Conservation (phyloP, 495 filamentous ascomycete species). For the Trichocladium antarcticum region DNA sequence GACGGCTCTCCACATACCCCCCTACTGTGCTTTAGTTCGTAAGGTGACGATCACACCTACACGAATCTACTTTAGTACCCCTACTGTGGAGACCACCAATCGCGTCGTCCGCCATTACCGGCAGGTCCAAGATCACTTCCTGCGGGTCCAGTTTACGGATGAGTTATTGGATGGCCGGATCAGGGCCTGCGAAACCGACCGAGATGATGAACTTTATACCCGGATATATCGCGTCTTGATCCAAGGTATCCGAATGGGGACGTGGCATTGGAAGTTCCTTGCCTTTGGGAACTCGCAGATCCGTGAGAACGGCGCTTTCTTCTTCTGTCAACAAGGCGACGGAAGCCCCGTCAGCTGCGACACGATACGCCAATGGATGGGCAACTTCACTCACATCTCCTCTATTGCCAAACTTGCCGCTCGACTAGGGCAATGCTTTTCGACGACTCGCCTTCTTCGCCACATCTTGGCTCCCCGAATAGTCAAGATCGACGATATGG, state of each 20-base stretch:
- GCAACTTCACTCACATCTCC: constrained; percentile 64
- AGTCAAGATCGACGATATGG: constrained; percentile 50
- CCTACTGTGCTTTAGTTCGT: constrained; percentile 62
- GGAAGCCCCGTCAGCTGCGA: constrained; percentile 52
- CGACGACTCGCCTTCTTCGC: constrained; percentile 66
- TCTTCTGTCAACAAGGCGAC: constrained; percentile 44
- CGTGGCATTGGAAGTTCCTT: constrained; percentile 76
- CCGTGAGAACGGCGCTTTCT: constrained; percentile 83
- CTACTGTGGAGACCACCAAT: constrained; percentile 77
- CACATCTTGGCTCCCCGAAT: constrained; percentile 33
- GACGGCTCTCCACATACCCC: constrained; percentile 46
- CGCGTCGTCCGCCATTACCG: constrained; percentile 66
- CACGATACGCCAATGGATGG: constrained; percentile 85
- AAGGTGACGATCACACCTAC: constrained; percentile 74
- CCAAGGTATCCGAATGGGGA: constrained; percentile 73
- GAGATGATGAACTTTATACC: constrained; percentile 63
- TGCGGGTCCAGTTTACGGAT: constrained; percentile 87
- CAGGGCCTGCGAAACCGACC: constrained; percentile 30
- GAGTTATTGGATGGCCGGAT: constrained; percentile 48
- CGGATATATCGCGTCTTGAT: constrained; percentile 59
- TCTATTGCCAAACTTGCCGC: constrained; percentile 78
- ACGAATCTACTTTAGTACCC: constrained; percentile 64
- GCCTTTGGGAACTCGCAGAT: constrained; percentile 95
- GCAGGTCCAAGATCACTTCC: constrained; percentile 62
- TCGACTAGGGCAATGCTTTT: constrained; percentile 88